Base-by-base conservation (phyloP, 768 basidiomycete genomes). In the Termitomyces sp. region DNA sequence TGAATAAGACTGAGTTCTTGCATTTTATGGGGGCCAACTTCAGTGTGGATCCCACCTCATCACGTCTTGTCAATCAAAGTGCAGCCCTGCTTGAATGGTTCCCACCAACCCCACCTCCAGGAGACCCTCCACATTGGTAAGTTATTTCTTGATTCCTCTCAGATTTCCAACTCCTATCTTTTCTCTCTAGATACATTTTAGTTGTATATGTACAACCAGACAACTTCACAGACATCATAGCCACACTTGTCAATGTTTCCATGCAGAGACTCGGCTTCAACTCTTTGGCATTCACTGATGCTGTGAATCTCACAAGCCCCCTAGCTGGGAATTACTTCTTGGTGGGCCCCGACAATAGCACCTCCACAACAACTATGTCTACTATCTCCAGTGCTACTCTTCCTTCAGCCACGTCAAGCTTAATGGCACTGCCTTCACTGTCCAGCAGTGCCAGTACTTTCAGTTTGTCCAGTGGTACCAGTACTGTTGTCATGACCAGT, bases 321-420 rank as follows among this genome's bases (percentile, higher is more conserved):
- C 61, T 79, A 46, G 77, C 75, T 18, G 79, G 78, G 36, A 77
- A 73, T 49, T 80, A 73, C 65, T 80, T 80, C 67, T 64, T 77
- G 33, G 72, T 74, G 16, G 76, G 75, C 3, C 70, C 76, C 5
- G 67, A 66, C 43, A 64, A 68, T 61, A 58, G 62, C 57, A 58
- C 61, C 7, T 47, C 18, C 23, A 49, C 47, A 28, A 12, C 52
- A 10, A 23, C 58, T 5, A 36, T 32, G 14, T 52, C 67, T 57
- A 41, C 43, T 18, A 35, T 49, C 13, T 26, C 60, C 47, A 59
- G 36, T 20, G 4, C 32, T 28, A 41, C 47, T 30, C 26, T 35
- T 14, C 5, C 57, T 40, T 35, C 46, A 41, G 32, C 56, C 10
- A 56, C 46, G 50, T 35, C 14, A 18, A 47, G 44, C 14, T 13